Evolutionary conservation across 495 filamentous ascomycete genomes (phyloP).

Genomic region (Sphaerosporella brunnea): DNA sequence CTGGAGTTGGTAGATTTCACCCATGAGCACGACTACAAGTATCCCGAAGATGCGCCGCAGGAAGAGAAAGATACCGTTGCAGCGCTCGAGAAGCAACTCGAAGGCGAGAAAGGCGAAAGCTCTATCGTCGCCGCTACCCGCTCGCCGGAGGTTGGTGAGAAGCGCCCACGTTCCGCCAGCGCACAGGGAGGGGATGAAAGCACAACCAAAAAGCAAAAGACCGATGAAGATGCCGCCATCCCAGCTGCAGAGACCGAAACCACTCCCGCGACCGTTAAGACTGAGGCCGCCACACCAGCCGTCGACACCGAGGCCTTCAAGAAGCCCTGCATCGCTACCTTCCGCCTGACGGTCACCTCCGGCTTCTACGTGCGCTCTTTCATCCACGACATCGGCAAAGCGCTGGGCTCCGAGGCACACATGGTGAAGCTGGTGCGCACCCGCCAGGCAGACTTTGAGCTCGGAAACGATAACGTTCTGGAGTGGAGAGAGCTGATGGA

Average conservation of each 20-base stretch:
- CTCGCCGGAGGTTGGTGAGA: slow-evolving; percentile 24
- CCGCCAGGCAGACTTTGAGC: slow-evolving; percentile 59
- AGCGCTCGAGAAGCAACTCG: slow-evolving; percentile 22
- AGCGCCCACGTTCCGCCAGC: slow-evolving; percentile 17
- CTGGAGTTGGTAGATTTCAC: slow-evolving; percentile 74
- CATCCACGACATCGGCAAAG: slow-evolving; percentile 76
- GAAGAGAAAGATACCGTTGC: slow-evolving; percentile 58
- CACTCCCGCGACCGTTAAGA: slow-evolving; percentile 23
- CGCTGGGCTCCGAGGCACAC: slow-evolving; percentile 59
- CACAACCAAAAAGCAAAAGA: slow-evolving; percentile 46
- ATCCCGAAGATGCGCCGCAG: slow-evolving; percentile 56
- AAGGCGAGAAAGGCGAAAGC: not conserved
- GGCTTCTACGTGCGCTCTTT: slow-evolving; percentile 95
- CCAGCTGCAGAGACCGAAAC: slow-evolving; percentile 14
- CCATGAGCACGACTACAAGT: slow-evolving; percentile 44
- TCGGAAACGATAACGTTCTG: slow-evolving; percentile 49
- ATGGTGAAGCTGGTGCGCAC: slow-evolving; percentile 75
- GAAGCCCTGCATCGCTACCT: slow-evolving; percentile 49
- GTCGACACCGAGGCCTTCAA: not conserved
- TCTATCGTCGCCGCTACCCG: not conserved
- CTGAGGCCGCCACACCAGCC: slow-evolving; percentile 6
- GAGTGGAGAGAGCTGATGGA: slow-evolving; percentile 59
- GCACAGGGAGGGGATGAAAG: slow-evolving; percentile 44
- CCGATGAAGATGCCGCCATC: slow-evolving; percentile 34
- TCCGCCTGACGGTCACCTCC: slow-evolving; percentile 83